These are phyloP conservation scores for Saposhnikovia divaricata DNA, from an alignment of 129 eudicot genomes.

Conservation along the genomic window DNA sequence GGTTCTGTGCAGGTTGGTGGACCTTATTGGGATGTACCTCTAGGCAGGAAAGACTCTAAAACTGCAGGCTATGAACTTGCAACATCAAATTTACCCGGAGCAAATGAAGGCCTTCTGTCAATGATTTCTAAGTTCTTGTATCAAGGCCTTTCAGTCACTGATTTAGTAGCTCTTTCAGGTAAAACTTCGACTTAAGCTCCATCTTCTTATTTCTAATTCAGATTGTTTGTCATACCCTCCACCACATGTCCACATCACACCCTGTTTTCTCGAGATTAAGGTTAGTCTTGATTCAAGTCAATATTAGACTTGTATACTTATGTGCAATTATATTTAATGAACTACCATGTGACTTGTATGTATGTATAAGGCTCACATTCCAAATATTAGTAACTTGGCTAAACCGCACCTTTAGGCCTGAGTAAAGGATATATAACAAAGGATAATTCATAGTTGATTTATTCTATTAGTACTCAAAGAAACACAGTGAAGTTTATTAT, in stretches of 20 bases:
- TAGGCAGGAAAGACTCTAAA: constrained; percentile 84
- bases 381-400: no score
- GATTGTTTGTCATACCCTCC: not conserved
- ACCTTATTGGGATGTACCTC: constrained; percentile 88
- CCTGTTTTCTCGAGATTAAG: not conserved
- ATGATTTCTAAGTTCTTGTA: constrained; percentile 66
- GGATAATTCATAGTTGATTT: no score
- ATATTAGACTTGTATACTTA: no score
- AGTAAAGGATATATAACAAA: no score
- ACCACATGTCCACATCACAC: not conserved
- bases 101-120: constrained; percentile 61
- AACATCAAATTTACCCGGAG: constrained; percentile 54
- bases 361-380: no score
- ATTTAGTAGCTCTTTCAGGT: constrained; percentile 98
- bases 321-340: no score
- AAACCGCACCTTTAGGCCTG: no score
- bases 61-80: constrained; percentile 50
- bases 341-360: no score
- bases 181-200: constrained; percentile 1
- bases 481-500: no score
- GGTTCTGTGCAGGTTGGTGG: constrained; percentile 74
- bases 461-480: no score
- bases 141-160: constrained; percentile 82
- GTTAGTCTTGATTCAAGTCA: not conserved
- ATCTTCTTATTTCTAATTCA: not conserved